These are phyloP conservation scores for Speleostelium caveatum DNA, from an alignment of 78 protist species.

Conservation along the genomic window DNA sequence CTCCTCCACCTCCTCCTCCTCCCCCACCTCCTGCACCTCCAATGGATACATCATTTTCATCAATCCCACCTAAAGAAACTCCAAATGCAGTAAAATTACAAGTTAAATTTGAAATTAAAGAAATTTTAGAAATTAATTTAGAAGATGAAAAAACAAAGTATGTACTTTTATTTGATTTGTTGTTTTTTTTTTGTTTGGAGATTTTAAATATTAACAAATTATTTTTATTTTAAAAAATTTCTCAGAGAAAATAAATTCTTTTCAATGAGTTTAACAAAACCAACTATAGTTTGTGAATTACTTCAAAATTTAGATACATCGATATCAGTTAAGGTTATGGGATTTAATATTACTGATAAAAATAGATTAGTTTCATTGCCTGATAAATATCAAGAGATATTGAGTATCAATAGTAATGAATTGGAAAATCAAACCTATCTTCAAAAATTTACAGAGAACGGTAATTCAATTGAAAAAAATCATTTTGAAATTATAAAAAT, in stretches of 20 bases:
- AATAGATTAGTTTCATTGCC: background rate
- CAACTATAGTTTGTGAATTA: background rate
- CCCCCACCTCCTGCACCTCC: background rate
- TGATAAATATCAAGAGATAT: slow-evolving; percentile 28
- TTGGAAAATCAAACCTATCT: too few species aligned
- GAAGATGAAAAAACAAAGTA: slow-evolving; percentile 27
- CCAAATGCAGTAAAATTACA: background rate
- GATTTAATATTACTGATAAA: slow-evolving; percentile 23
- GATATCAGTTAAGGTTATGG: background rate
- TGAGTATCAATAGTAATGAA: background rate
- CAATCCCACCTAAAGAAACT: background rate
- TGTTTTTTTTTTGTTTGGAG: background rate
- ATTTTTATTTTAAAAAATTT: background rate
- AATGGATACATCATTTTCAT: too few species aligned
- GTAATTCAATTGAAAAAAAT: background rate
- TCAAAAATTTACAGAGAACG: background rate
- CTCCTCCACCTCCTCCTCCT: background rate
- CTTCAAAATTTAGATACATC: slow-evolving; percentile 42
- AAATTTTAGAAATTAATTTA: slow-evolving; percentile 18
- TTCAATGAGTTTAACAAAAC: slow-evolving; percentile 15
- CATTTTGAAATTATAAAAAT: background rate
- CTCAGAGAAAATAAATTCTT: slow-evolving; percentile 36
- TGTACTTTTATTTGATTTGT: background rate
- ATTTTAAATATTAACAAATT: too few species aligned
- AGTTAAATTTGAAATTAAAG: slow-evolving; percentile 8